Evolutionary conservation across 2,329 filamentous ascomycete species (phyloP), one percentile per base, ranked within the genome.

Genomic region (Leptodontidium sp.): DNA sequence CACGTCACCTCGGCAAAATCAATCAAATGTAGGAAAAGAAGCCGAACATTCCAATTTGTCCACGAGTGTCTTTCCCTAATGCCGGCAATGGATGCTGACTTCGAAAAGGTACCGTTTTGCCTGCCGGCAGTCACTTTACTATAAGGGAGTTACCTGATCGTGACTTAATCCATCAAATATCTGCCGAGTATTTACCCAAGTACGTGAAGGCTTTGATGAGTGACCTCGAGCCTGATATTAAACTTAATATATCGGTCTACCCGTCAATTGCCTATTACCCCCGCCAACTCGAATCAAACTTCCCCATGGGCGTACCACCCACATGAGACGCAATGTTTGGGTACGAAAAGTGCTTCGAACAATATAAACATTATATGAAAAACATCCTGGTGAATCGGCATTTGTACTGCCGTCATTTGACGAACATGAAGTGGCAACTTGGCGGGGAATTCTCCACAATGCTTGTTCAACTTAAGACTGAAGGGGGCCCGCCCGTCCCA

Each of bases 261-360:
- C 50, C 26, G 50, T 53, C 11, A 53, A 53, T 17, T 58, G 53
- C 53, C 53, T 58, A 40, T 24, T 40, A 58, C 35, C 53, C 53
- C 53, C 53, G 9, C 53, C 53, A 58, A 24, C 14, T 58, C n/a
- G 17, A 38, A 40, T 21, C 32, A 21, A 24, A 32, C 35, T 24
- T 38, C n/a, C 53, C 17, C 53, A 58, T 14, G 40, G 53, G 17
- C 17, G 53, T 2, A 58, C 17, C 32, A 21, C 35, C 17, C 7
- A 40, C 17, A 32, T 32, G 17, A 58, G 17, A 24, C 35, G n/a
- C n/a, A 6, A 40, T 24, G 17, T 40, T 58, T 58, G 53, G 53
- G 17, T 58, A 14, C 11, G 7, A 14, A 14, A 9, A 14, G 9
- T 24, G 15, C 15, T 24, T 40, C 53, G 12, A 24, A 21, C 53